These are phyloP conservation scores for Trypanosoma brucei DNA, from an alignment of 208 protist genomes.

Conservation along the genomic window DNA sequence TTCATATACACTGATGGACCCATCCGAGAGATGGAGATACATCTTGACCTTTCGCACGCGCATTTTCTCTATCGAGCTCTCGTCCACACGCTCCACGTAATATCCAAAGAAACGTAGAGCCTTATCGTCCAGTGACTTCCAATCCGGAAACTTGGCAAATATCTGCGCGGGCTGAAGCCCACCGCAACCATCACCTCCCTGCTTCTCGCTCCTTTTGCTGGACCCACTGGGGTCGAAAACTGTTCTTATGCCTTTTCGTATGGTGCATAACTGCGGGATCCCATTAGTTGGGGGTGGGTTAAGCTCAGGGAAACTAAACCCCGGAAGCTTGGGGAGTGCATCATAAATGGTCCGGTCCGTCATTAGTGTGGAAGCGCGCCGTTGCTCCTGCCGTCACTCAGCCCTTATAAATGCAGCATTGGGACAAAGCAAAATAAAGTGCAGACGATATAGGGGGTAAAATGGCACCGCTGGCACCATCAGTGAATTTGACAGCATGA, in stretches of 20 bases:
- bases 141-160: conserved; percentile 71
- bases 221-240: conserved; percentile 24
- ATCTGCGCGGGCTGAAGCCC: conserved; percentile 58
- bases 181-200: conserved; percentile 31
- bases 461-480: no score
- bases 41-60: conserved; percentile 92
- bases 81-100: conserved; percentile 92
- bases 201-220: background rate
- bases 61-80: conserved; percentile 79
- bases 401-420: no score
- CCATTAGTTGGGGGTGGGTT: conserved; percentile 42
- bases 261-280: conserved; percentile 43
- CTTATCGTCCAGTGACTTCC: conserved; percentile 91
- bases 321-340: conserved; percentile 80
- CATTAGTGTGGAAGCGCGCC: conserved; percentile 19
- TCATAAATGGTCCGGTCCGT: conserved; percentile 75
- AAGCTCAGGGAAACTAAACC: conserved; percentile 74
- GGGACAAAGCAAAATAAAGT: no score
- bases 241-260: conserved; percentile 47
- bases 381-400: background rate
- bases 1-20: conserved; percentile 92
- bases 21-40: conserved; percentile 92
- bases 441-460: no score
- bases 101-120: conserved; percentile 95
- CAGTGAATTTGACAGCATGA: no score